These are phyloP conservation scores for Acanthochlamys bracteata DNA, from an alignment of 106 monocot genomes.

Conservation along the genomic window DNA sequence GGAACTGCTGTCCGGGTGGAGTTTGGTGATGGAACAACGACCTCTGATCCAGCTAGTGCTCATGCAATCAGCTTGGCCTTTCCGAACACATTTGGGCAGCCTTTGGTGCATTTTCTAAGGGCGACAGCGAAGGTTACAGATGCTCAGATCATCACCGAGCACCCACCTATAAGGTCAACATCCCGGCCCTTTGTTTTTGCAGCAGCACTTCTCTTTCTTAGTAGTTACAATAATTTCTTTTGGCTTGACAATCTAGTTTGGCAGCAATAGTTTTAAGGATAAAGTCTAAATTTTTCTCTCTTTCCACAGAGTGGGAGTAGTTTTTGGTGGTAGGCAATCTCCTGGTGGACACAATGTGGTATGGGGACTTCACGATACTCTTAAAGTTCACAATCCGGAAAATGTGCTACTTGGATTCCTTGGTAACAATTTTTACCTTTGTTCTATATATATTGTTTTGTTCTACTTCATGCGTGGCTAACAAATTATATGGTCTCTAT, in stretches of 20 bases:
- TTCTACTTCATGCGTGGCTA: no score
- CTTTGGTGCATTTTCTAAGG: slow-evolving; percentile 65
- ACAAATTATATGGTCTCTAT: no score
- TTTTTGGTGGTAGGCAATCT: slow-evolving; percentile 90
- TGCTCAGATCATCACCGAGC: slow-evolving; percentile 60
- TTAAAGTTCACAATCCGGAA: slow-evolving; percentile 67
- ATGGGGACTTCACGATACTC: slow-evolving; percentile 77
- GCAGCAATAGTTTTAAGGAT: no score
- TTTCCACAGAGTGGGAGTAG: slow-evolving; percentile 67
- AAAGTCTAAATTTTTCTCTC: no score
- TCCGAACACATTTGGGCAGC: slow-evolving; percentile 68
- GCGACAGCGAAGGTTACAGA: slow-evolving; percentile 41
- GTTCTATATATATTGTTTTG: no score
- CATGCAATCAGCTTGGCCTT: slow-evolving; percentile 51
- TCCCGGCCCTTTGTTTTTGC: slow-evolving; percentile 5
- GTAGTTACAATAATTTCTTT: no score
- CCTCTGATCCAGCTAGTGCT: slow-evolving; percentile 36
- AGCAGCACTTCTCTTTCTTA: no score
- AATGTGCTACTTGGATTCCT: slow-evolving; percentile 80
- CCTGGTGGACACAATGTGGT: slow-evolving; percentile 98
- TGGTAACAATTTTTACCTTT: slow-evolving; percentile 26
- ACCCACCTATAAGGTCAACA: slow-evolving; percentile 49
- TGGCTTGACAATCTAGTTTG: no score
- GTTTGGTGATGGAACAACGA: slow-evolving; percentile 50
- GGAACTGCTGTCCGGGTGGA: slow-evolving; percentile 60